phyloP scores from a whole-genome alignment of 2,329 filamentous ascomycete species.

The Phialocephala subalpina region DNA sequence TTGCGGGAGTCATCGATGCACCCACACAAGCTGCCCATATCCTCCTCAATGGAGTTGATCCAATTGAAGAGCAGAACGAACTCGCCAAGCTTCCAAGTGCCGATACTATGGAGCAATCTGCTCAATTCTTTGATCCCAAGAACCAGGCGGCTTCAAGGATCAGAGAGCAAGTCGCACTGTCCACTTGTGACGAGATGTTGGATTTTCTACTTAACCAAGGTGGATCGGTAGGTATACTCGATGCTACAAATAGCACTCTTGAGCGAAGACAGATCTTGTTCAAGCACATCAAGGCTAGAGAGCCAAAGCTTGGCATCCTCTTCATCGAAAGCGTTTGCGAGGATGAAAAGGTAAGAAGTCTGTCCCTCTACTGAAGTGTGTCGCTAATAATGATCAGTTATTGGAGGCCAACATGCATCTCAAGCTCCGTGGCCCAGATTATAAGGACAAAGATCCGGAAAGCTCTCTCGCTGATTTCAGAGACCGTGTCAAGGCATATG shows the following conservation, averaged over 20 bases:
- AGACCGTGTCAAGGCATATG: conserved; percentile 89
- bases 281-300: conserved; percentile 80
- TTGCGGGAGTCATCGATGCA: conserved; percentile 38
- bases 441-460: conserved; percentile 89
- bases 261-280: conserved; percentile 85
- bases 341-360: conserved; percentile 67
- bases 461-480: conserved; percentile 91
- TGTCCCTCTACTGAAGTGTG: background rate
- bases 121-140: conserved; percentile 90
- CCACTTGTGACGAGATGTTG: conserved; percentile 89
- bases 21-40: conserved; percentile 64
- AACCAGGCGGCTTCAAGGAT: conserved; percentile 84
- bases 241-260: conserved; percentile 96
- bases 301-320: conserved; percentile 88
- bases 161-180: conserved; percentile 89
- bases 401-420: conserved; percentile 97
- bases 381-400: conserved; percentile 53
- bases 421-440: conserved; percentile 95
- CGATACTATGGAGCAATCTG: conserved; percentile 82
- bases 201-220: conserved; percentile 85
- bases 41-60: conserved; percentile 59
- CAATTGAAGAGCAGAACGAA: conserved; percentile 32
- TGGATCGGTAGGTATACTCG: conserved; percentile 92
- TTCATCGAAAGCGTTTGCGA: conserved; percentile 96
- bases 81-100: conserved; percentile 37